A percentile compares a stretch with the other conserved stretches of the same genome.
Conservation (phyloP, 805 yeast species). For the Lachancea thermotolerans region DNA sequence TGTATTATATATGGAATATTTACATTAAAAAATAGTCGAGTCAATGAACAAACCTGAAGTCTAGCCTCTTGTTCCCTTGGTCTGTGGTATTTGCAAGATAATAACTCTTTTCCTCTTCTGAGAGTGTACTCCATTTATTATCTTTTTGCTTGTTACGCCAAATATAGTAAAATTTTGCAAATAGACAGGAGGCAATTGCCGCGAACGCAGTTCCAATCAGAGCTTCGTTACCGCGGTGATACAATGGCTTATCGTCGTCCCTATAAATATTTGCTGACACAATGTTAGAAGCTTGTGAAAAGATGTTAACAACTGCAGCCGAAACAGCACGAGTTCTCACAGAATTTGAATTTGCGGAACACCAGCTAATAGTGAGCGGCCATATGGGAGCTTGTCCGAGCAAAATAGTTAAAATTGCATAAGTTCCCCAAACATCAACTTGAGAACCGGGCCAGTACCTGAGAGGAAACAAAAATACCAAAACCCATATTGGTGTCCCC, state of each 20-base stretch:
- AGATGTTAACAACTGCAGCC: slow-evolving; percentile 59
- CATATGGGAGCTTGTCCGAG: slow-evolving; percentile 41
- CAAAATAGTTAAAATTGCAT: slow-evolving; percentile 29
- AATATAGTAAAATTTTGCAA: slow-evolving; percentile 27
- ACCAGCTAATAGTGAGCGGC: slow-evolving; percentile 52
- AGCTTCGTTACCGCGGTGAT: slow-evolving; percentile 48
- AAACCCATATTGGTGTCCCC: slow-evolving; percentile 30
- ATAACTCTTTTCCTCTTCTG: slow-evolving; percentile 40
- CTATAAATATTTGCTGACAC: slow-evolving; percentile 53
- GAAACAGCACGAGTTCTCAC: slow-evolving; percentile 56
- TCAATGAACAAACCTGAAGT: slow-evolving; percentile 35
- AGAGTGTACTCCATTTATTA: slow-evolving; percentile 43
- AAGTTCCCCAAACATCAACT: slow-evolving; percentile 36
- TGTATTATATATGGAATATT: too few species aligned
- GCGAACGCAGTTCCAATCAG: slow-evolving; percentile 33
- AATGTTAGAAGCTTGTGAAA: slow-evolving; percentile 52
- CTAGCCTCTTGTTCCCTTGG: slow-evolving; percentile 53
- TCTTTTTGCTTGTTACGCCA: slow-evolving; percentile 39
- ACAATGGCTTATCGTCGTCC: slow-evolving; percentile 49
- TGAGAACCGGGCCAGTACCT: slow-evolving; percentile 37
- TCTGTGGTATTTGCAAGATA: slow-evolving; percentile 44
- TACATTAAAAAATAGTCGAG: too few species aligned
- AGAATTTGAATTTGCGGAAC: slow-evolving; percentile 54
- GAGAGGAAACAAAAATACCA: slow-evolving; percentile 30
- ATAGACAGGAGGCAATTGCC: slow-evolving; percentile 23